Conservation (phyloP, 2,329 filamentous ascomycete genomes). For the Metarhizium rileyi region DNA sequence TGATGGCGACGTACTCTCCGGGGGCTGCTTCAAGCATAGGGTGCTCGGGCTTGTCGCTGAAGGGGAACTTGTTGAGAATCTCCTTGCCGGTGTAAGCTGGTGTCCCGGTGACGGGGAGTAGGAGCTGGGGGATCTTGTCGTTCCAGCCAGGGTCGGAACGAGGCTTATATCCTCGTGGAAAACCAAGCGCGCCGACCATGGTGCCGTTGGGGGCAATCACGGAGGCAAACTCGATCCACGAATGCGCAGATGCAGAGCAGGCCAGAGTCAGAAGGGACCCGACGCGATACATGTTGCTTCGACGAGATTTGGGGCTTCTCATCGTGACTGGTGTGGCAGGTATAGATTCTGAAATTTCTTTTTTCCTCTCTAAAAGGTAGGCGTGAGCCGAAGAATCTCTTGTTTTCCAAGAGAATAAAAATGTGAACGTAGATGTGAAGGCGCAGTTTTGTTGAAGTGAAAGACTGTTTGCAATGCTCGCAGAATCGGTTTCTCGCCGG, state of each 20-base stretch:
- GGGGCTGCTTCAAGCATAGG: constrained; percentile 51
- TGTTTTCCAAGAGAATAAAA: not conserved
- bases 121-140: constrained; percentile 50
- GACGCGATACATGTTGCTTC: constrained; percentile 7
- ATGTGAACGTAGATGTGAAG: not conserved
- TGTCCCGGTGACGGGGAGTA: constrained; percentile 53
- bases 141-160: constrained; percentile 45
- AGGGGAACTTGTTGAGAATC: constrained; percentile 34
- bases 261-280: constrained; percentile 20
- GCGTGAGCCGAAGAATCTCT: not conserved
- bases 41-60: constrained; percentile 35
- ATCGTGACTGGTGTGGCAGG: not conserved
- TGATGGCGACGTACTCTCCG: constrained; percentile 56
- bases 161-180: constrained; percentile 58
- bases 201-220: constrained; percentile 65
- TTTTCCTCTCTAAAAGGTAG: not conserved
- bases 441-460: not conserved
- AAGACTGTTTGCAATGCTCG: not conserved
- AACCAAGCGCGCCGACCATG: constrained; percentile 62
- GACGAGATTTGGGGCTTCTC: not conserved
- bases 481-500: not conserved
- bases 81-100: constrained; percentile 52
- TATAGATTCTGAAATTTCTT: constrained; percentile 7
- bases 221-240: constrained; percentile 71
- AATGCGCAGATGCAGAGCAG: constrained; percentile 46